Conservation (phyloP, 306 rosid species). For the Pyrus pyrifolia region DNA sequence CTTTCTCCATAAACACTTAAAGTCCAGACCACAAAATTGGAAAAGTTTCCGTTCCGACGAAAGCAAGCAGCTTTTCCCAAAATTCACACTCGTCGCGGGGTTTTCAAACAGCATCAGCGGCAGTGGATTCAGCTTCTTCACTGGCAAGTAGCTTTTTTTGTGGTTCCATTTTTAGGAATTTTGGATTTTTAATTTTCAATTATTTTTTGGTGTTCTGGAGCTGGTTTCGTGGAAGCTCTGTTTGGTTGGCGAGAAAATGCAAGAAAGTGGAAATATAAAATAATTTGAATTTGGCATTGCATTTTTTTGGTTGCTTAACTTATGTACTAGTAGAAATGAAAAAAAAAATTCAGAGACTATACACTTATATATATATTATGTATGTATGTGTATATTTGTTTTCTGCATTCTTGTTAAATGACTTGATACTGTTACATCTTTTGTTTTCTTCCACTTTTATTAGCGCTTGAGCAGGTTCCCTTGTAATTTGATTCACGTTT, state of each 20-base stretch:
- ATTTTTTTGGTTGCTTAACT: not conserved
- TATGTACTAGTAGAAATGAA: not conserved
- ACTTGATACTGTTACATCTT: not conserved
- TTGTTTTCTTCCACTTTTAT: not conserved
- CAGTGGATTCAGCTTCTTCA: slow-evolving; percentile 12
- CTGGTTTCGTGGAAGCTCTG: not conserved
- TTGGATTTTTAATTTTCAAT: not conserved
- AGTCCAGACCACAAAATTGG: not conserved
- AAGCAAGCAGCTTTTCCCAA: not conserved
- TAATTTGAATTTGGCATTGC: not conserved
- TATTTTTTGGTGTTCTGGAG: not conserved
- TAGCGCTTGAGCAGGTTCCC: not conserved
- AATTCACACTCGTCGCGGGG: slow-evolving; percentile 2
- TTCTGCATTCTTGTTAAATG: not conserved
- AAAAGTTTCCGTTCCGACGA: not conserved
- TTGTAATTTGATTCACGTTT: not conserved
- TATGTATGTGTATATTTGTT: not conserved
- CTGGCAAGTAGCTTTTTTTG: slow-evolving; percentile 13
- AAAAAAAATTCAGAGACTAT: not conserved
- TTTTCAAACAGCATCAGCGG: not conserved
- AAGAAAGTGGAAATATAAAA: not conserved
- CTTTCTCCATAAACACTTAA: slow-evolving; percentile 21
- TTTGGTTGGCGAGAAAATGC: slow-evolving; percentile 12
- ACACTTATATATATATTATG: too few relatives aligned
- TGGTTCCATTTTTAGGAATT: slow-evolving; percentile 1